Evolutionary conservation across 495 filamentous ascomycete species (phyloP).

Genomic region (Aspergillus affinis): DNA sequence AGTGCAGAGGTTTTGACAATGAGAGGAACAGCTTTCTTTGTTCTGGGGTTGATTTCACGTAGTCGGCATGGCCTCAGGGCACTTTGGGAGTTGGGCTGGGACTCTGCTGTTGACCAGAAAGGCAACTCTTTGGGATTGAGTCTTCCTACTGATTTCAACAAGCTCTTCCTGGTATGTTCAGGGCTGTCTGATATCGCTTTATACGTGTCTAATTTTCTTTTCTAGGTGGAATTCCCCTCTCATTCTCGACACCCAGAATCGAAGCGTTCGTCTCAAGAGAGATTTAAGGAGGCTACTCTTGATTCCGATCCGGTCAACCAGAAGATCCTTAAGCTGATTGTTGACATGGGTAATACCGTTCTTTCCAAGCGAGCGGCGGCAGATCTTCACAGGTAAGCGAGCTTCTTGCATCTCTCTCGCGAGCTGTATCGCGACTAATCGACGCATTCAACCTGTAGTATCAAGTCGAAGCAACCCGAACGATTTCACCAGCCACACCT

Average conservation of each 20-base stretch:
- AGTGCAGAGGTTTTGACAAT: conserved; percentile 83
- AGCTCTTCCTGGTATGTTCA: conserved; percentile 65
- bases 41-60: conserved; percentile 86
- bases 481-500: conserved; percentile 73
- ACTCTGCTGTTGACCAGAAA: conserved; percentile 79
- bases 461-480: conserved; percentile 64
- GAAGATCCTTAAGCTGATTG: conserved; percentile 73
- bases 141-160: conserved; percentile 74
- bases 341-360: conserved; percentile 88
- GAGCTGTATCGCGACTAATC: conserved; percentile 12
- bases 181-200: conserved; percentile 10
- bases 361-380: conserved; percentile 72
- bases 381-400: conserved; percentile 62
- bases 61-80: conserved; percentile 92
- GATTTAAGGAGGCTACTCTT: conserved; percentile 45
- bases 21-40: conserved; percentile 94
- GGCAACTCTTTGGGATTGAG: conserved; percentile 85
- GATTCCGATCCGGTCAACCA: conserved; percentile 69
- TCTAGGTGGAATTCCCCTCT: conserved; percentile 39
- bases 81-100: conserved; percentile 83
- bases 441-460: conserved; percentile 34
- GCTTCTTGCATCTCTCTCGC: not conserved
- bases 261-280: conserved; percentile 41
- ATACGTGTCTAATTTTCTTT: not conserved
- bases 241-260: conserved; percentile 30